phyloP scores from a whole-genome alignment of 2,329 filamentous ascomycete genomes.

The Remersonia thermophila region DNA sequence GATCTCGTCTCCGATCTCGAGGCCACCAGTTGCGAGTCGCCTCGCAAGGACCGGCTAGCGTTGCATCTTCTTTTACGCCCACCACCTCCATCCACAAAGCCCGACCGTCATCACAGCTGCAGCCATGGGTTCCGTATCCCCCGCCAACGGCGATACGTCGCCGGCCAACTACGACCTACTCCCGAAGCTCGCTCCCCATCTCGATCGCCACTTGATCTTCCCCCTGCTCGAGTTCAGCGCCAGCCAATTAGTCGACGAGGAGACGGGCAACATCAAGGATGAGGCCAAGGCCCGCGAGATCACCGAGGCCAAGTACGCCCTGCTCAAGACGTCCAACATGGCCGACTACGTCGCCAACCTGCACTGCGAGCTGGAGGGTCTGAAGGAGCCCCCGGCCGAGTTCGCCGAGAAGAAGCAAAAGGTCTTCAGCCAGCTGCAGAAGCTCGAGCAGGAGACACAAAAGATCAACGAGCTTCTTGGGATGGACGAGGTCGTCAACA shows the following conservation, averaged over 20 bases:
- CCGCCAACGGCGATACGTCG: constrained; percentile 25
- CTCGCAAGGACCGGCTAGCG: no score
- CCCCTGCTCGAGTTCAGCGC: constrained; percentile 87
- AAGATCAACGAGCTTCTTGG: constrained; percentile 81
- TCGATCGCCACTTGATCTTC: constrained; percentile 94
- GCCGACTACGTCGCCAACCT: constrained; percentile 91
- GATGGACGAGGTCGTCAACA: constrained; percentile 79
- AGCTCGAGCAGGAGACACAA: constrained; percentile 74
- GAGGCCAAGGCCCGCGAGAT: constrained; percentile 52
- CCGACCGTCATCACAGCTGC: constrained; percentile 24
- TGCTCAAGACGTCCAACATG: constrained; percentile 98
- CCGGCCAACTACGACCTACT: constrained; percentile 41
- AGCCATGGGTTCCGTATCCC: constrained; percentile 21
- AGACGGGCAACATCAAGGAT: constrained; percentile 37
- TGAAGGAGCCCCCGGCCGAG: constrained; percentile 67
- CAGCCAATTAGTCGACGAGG: constrained; percentile 67
- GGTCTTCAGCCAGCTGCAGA: constrained; percentile 69
- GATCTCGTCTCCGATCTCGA: no score
- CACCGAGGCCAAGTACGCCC: constrained; percentile 77
- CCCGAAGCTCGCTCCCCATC: constrained; percentile 77
- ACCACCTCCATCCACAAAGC: constrained; percentile 19
- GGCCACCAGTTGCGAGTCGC: no score
- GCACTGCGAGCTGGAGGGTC: constrained; percentile 77
- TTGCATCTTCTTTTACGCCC: constrained; percentile 4
- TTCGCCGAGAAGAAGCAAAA: constrained; percentile 83